Percentiles rank a stretch among this genome's conserved stretches.
Evolutionary conservation across 192 early-diverging fungal genomes (phyloP).

Genomic region (Funneliformis geosporum): DNA sequence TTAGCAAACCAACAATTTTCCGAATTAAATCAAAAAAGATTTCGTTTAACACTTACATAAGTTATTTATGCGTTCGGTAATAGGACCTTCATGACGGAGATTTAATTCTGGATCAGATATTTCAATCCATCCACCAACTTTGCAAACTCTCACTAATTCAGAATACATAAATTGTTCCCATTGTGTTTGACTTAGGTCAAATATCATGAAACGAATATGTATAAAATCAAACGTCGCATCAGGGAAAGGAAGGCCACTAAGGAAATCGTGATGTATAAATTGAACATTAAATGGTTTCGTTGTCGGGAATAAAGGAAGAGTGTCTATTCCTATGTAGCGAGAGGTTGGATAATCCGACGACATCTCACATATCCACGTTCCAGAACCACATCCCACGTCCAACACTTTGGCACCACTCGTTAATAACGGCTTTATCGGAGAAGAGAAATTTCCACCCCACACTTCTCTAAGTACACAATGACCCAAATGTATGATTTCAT

Average conservation of each 20-base stretch:
- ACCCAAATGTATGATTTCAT: neutral
- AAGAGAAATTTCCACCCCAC: constrained; percentile 37
- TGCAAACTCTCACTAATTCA: neutral
- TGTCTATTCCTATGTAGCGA: constrained; percentile 10
- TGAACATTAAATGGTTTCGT: constrained; percentile 3
- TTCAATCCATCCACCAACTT: neutral
- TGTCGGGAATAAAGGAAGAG: neutral
- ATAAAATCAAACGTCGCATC: constrained; percentile 29
- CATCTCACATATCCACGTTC: constrained; percentile 2
- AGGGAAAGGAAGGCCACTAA: constrained; percentile 22
- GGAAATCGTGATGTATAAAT: constrained; percentile 4
- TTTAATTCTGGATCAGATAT: neutral
- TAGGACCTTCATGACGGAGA: neutral
- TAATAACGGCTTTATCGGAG: constrained; percentile 43
- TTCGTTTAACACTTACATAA: neutral
- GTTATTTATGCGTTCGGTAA: neutral
- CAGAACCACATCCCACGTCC: constrained; percentile 37
- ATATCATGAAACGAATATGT: neutral
- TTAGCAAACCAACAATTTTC: too few relatives aligned
- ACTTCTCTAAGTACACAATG: constrained; percentile 9
- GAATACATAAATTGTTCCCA: neutral
- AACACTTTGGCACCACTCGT: constrained; percentile 40
- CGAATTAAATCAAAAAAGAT: neutral
- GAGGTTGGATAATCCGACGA: constrained; percentile 3
- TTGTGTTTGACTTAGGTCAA: neutral